Conservation (phyloP, 2,329 filamentous ascomycete genomes). For the Cladosporium sp. region DNA sequence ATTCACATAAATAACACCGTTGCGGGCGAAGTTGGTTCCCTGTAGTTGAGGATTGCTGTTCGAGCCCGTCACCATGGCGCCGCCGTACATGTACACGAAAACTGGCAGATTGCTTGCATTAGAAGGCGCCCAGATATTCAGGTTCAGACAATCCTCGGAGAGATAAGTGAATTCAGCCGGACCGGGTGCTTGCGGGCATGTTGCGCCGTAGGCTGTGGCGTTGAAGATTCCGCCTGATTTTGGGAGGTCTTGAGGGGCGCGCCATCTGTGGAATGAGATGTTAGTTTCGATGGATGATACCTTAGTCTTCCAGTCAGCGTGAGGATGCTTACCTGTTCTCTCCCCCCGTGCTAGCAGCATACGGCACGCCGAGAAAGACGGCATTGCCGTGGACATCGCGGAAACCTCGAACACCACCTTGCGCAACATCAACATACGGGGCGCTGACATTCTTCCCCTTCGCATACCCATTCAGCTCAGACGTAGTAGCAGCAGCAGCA, state of each 20-base stretch:
- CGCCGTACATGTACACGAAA: constrained; percentile 60
- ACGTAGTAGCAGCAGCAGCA: no score
- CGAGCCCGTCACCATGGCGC: constrained; percentile 44
- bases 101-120: constrained; percentile 43
- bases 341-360: constrained; percentile 38
- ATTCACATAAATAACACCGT: constrained; percentile 52
- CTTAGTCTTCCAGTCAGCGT: no score
- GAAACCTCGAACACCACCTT: constrained; percentile 14
- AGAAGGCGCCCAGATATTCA: constrained; percentile 52
- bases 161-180: constrained; percentile 17
- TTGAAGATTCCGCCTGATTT: constrained; percentile 21
- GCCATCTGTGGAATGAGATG: constrained; percentile 24
- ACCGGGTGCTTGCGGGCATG: constrained; percentile 29
- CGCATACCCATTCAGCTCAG: no score
- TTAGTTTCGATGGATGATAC: no score
- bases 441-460: no score
- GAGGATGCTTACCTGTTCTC: constrained; percentile 29
- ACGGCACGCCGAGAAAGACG: constrained; percentile 39
- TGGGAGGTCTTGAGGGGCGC: constrained; percentile 26
- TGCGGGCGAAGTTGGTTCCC: constrained; percentile 41
- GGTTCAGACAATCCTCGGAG: constrained; percentile 53
- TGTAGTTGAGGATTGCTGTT: constrained; percentile 16
- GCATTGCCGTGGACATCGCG: constrained; percentile 17
- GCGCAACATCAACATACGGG: neutral
- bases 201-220: constrained; percentile 27